A percentile compares a stretch with the other conserved stretches of the same genome.
phyloP scores from a whole-genome alignment of 306 rosid genomes.

The Hippophae gyantsensis region DNA sequence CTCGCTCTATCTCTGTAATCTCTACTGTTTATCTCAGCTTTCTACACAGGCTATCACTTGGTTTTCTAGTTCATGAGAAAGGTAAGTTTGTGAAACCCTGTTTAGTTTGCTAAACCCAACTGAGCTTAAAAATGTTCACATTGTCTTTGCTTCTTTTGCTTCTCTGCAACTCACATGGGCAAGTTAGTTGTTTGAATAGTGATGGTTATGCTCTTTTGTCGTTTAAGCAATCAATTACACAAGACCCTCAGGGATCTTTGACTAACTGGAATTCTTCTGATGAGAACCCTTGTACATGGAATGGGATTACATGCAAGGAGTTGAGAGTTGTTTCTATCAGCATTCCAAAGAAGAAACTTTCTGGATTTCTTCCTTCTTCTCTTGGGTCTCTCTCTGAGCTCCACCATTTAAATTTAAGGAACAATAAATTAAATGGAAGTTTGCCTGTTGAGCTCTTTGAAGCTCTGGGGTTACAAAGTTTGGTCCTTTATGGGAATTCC shows the following conservation, averaged over 20 bases:
- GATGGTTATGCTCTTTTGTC: constrained; percentile 67
- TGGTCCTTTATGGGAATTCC: constrained; percentile 89
- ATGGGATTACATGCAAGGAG: constrained; percentile 80
- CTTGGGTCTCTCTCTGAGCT: constrained; percentile 66
- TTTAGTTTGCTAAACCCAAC: constrained; percentile 24
- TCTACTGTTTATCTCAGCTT: not conserved
- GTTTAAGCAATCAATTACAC: constrained; percentile 43
- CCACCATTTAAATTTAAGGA: constrained; percentile 85
- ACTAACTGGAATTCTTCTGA: constrained; percentile 81
- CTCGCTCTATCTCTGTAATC: constrained; percentile 10
- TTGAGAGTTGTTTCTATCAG: constrained; percentile 66
- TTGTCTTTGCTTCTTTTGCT: constrained; percentile 25
- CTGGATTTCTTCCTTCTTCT: constrained; percentile 69
- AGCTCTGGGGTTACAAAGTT: constrained; percentile 79
- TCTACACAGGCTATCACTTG: not conserved
- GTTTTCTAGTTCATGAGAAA: constrained; percentile 16
- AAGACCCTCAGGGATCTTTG: constrained; percentile 64
- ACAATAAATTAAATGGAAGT: constrained; percentile 52
- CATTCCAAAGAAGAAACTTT: constrained; percentile 70
- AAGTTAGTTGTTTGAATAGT: constrained; percentile 40
- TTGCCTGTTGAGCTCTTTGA: constrained; percentile 61
- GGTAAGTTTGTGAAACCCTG: constrained; percentile 21
- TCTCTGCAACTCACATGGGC: constrained; percentile 32
- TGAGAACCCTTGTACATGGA: constrained; percentile 80
- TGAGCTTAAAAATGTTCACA: constrained; percentile 32